Conservation (phyloP, 805 yeast genomes). For the Geotrichum ghanense region DNA sequence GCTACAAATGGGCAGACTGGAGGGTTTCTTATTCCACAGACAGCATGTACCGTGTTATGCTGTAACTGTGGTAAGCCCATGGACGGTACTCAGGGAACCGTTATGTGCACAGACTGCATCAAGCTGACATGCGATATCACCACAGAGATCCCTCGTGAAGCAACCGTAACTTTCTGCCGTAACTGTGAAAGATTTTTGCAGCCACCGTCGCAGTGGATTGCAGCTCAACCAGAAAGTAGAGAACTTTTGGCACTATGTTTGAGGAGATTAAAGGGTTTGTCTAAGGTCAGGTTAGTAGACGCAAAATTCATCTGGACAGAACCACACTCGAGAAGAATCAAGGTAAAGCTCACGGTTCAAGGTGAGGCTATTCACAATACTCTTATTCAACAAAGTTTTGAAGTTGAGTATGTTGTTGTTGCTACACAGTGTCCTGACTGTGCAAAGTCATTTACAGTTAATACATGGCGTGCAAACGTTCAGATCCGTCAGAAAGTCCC, state of each 20-base stretch:
- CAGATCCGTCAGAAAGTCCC: conserved; percentile 93
- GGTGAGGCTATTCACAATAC: conserved; percentile 78
- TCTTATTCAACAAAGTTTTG: conserved; percentile 84
- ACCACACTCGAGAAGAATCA: conserved; percentile 90
- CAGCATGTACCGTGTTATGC: conserved; percentile 32
- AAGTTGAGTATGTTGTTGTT: conserved; percentile 84
- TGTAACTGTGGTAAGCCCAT: conserved; percentile 98
- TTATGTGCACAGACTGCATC: conserved; percentile 96
- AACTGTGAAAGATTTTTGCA: conserved; percentile 93
- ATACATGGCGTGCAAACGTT: conserved; percentile 95
- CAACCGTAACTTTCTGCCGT: conserved; percentile 77
- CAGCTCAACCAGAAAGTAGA: conserved; percentile 83
- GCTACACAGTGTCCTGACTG: conserved; percentile 98
- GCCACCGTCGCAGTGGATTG: conserved; percentile 91
- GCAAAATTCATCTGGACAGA: conserved; percentile 96
- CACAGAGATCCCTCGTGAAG: conserved; percentile 87
- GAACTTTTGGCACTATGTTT: conserved; percentile 86
- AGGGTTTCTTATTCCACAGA: neutral
- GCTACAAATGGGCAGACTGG: neutral
- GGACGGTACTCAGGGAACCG: conserved; percentile 86
- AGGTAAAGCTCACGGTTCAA: conserved; percentile 80
- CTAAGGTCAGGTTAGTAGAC: conserved; percentile 77
- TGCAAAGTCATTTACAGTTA: conserved; percentile 85
- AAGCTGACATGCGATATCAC: conserved; percentile 89
- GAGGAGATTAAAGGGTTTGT: conserved; percentile 77